phyloP scores from a whole-genome alignment of 1,139 yeast genomes.

The Geotrichum australiense region DNA sequence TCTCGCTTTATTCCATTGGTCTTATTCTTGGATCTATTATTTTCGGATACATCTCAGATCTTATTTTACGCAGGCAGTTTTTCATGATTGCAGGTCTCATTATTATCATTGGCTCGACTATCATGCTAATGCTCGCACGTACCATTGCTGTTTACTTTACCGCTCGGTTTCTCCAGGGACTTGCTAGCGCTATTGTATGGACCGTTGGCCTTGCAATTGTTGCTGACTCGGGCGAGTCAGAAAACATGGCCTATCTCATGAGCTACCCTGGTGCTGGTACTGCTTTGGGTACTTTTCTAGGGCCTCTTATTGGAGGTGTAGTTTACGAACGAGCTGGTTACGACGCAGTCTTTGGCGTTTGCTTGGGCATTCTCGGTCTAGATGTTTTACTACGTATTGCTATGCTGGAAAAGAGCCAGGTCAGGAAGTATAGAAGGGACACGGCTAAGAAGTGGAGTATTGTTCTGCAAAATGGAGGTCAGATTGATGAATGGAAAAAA shows the following conservation, averaged over 20 bases:
- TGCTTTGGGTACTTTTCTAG: conserved; percentile 31
- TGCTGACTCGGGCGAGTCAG: conserved; percentile 29
- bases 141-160: conserved; percentile 28
- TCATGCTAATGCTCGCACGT: conserved; percentile 29
- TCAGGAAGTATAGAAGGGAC: conserved; percentile 6
- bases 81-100: conserved; percentile 32
- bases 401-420: conserved; percentile 28
- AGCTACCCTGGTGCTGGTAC: conserved; percentile 33
- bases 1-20: conserved; percentile 35
- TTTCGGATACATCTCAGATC: conserved; percentile 32
- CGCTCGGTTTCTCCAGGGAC: conserved; percentile 34
- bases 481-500: conserved; percentile 4
- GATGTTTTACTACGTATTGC: conserved; percentile 33
- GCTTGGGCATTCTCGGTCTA: conserved; percentile 30
- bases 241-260: conserved; percentile 27
- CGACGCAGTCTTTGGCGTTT: conserved; percentile 32
- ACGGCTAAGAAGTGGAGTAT: conserved; percentile 14
- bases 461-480: not conserved
- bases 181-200: conserved; percentile 36
- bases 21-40: conserved; percentile 30
- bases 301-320: conserved; percentile 36
- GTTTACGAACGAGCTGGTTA: conserved; percentile 34
- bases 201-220: conserved; percentile 36
- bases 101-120: conserved; percentile 30
- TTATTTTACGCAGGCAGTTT: conserved; percentile 24